Percentiles rank a stretch among this genome's conserved stretches.
Conservation (phyloP, 1,284 basidiomycete species). For the Tilletia horrida region DNA sequence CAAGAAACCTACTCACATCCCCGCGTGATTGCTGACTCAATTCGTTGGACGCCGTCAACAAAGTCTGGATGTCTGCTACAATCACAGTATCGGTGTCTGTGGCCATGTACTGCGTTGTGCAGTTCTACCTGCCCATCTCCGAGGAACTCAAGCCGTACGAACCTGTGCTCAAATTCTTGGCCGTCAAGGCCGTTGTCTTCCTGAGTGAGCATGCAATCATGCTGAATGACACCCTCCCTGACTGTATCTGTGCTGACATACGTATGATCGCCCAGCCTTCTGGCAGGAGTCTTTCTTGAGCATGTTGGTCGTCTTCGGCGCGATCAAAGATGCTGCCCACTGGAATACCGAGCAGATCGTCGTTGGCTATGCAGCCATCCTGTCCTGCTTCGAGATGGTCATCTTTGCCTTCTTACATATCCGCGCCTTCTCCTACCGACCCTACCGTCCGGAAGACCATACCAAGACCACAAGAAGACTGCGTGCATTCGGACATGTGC, state of each 20-base stretch:
- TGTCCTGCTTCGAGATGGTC: slow-evolving; percentile 70
- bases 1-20: not conserved
- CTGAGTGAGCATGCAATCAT: slow-evolving; percentile 55
- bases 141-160: slow-evolving; percentile 63
- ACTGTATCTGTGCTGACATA: not conserved
- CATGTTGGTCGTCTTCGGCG: slow-evolving; percentile 63
- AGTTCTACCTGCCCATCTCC: slow-evolving; percentile 67
- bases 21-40: slow-evolving; percentile 53
- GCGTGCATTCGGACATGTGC: slow-evolving; percentile 33
- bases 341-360: slow-evolving; percentile 70
- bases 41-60: not conserved
- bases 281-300: slow-evolving; percentile 71
- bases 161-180: slow-evolving; percentile 66
- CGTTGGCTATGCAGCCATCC: slow-evolving; percentile 68
- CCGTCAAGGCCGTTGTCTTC: slow-evolving; percentile 73
- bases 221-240: not conserved
- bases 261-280: slow-evolving; percentile 57
- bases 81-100: slow-evolving; percentile 72
- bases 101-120: slow-evolving; percentile 74
- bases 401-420: slow-evolving; percentile 68
- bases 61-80: slow-evolving; percentile 59
- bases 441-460: slow-evolving; percentile 58
- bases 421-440: slow-evolving; percentile 70
- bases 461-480: slow-evolving; percentile 27
- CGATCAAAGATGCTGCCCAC: slow-evolving; percentile 65